Evolutionary conservation across 371 early-diverging fungal genomes (phyloP), one percentile per base, ranked within the genome.

Genomic region (Apophysomyces trapeziformis): DNA sequence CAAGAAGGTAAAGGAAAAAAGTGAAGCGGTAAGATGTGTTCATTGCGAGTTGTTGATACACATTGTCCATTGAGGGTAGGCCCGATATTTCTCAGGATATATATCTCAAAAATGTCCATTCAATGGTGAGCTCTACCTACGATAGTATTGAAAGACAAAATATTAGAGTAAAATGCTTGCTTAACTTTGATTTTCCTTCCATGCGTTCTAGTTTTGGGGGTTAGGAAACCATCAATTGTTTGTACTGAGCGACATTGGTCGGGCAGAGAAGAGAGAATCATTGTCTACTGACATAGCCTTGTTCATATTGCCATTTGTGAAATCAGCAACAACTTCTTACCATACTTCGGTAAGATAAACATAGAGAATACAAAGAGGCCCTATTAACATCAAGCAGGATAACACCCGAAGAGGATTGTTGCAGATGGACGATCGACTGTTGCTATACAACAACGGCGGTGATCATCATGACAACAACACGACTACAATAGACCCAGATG

Each of bases 271-370:
- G 21, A 50, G 21, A 26, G 50, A 50, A 76, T 38, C 67, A 37
- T n/a, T 54, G 41, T 26, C 36, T 6, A 26, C 50, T 36, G 56
- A 36, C 38, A 60, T 72, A 38, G 77, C 83, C 35, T 73, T 91
- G n/a, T 91, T 84, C 68, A 84, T 84, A 0, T 64, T 93, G 4
- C 89, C 87, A 6, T 92, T 91, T 73, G 90, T 86, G 11, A 91
- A 89, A 69, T 86, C 89, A 2, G 72, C 90, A 3, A 67, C 90
- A 4, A 82, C 86, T 1, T 73, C 76, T 9, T 83, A 84, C 63
- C 78, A 87, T 54, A 85, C 85, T 65, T 76, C 83, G 14, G 90
- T 90, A 77, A 79, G 78, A 43, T 41, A 58, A 38, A 21, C 4
- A 38, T 6, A 18, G 18, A 11, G 5, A 50, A 1, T 2, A 50